phyloP scores from a whole-genome alignment of 305 asterid species.

The Fraxinus platypoda region DNA sequence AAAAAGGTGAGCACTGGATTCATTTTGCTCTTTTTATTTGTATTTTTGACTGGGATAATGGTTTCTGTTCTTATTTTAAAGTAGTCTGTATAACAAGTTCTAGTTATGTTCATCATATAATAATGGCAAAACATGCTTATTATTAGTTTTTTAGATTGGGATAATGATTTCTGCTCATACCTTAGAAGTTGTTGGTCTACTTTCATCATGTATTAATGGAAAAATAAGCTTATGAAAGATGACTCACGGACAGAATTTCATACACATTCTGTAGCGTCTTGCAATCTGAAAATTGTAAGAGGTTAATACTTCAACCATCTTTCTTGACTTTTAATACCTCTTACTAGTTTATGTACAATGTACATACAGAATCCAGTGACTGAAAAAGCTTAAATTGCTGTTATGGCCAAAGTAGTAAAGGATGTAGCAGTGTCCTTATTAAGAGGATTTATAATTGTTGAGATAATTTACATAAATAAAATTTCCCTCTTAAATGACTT shows the following conservation, averaged over 20 bases:
- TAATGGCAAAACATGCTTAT: neutral
- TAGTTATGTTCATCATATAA: neutral
- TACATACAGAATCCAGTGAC: neutral
- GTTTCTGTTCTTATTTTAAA: neutral
- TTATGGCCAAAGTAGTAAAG: neutral
- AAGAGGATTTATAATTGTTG: neutral
- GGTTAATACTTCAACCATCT: neutral
- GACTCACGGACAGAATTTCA: neutral
- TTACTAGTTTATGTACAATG: neutral
- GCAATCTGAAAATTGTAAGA: neutral
- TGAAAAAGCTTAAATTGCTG: neutral
- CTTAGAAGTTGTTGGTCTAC: neutral
- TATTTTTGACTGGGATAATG: neutral
- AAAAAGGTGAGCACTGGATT: conserved; percentile 44
- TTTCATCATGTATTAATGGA: neutral
- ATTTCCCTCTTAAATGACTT: neutral
- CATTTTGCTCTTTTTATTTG: conserved; percentile 8
- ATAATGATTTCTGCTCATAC: neutral
- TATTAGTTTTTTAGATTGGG: neutral
- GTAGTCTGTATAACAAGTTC: neutral
- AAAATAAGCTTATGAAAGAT: neutral
- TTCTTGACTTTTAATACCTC: neutral
- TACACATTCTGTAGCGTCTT: neutral
- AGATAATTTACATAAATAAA: neutral
- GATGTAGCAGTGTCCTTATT: neutral